Base-by-base conservation (phyloP, 306 rosid genomes). In the Potentilla sterilis region DNA sequence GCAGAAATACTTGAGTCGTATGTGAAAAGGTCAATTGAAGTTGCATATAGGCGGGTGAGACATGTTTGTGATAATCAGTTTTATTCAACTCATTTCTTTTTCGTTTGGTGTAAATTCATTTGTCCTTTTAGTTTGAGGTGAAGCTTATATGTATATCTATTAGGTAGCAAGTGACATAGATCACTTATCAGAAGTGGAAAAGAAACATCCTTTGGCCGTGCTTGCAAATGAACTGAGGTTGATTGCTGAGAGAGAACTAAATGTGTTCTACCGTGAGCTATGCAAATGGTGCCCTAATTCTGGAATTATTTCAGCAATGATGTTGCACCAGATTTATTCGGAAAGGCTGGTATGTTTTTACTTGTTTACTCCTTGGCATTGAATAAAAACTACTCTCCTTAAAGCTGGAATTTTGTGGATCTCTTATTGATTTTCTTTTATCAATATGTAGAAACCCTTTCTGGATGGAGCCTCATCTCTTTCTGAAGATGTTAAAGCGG, bases 201-300 rank as follows among this genome's bases (percentile, higher is more conserved):
- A 75, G 24, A 66, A 38, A 65, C 91, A 87, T 81, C 87, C 91
- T 46, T 73, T 87, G 73, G 78, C 82, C 16, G 78, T 87, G 38
- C 87, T 87, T 76, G 91, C 88, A 70, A 75, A 85, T 78, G 86
- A 81, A 68, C 83, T 87, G 49, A 79, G 84, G 79, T 78, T 73
- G 79, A 74, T 87, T 78, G 80, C 81, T 72, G 82, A 80, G 85
- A 87, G 81, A 76, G 91, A 87, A 81, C 74, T 80, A 73, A 81
- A 65, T 55, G 82, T 80, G 41, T 87, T 87, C 82, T 74, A 63
- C 70, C 85, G 87, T 5, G 85, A 76, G 32, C 65, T 87, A 46
- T 64, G 75, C 74, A 75, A 61, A 43, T 85, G 85, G 79, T 85
- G 82, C 77, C 84, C 87, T 46, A 79, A 87, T 69, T 80, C 85